These are phyloP conservation scores for Mycena sp. DNA, from an alignment of 1,284 basidiomycete genomes.

Conservation along the genomic window DNA sequence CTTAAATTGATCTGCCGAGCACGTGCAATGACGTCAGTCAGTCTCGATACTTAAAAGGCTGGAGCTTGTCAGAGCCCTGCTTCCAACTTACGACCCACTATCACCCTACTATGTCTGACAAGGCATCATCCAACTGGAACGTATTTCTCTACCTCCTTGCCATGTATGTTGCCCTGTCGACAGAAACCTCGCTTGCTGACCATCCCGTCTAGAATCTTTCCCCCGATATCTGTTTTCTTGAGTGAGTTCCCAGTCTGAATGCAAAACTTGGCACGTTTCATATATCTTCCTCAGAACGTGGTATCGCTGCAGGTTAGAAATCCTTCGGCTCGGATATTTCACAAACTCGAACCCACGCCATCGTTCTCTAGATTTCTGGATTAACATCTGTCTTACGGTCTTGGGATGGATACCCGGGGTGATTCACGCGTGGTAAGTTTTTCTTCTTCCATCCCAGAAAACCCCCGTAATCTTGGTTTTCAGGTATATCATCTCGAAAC, in stretches of 20 bases:
- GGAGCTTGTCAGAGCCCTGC: no score
- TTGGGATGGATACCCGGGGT: slow-evolving; percentile 69
- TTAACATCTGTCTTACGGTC: slow-evolving; percentile 62
- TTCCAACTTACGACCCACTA: no score
- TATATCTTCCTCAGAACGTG: slow-evolving; percentile 47
- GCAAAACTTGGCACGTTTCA: not conserved
- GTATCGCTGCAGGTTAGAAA: slow-evolving; percentile 47
- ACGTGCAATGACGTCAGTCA: no score
- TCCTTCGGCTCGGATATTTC: not conserved
- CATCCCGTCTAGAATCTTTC: slow-evolving; percentile 51
- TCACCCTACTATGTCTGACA: slow-evolving; percentile 32
- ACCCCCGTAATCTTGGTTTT: not conserved
- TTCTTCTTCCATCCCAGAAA: not conserved
- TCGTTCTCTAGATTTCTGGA: slow-evolving; percentile 58
- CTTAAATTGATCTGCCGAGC: no score
- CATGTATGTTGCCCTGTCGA: slow-evolving; percentile 48
- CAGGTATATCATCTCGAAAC: slow-evolving; percentile 56
- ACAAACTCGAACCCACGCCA: not conserved
- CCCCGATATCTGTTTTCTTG: slow-evolving; percentile 61
- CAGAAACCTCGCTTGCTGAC: not conserved
- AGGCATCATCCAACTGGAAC: slow-evolving; percentile 48
- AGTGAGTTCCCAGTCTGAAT: slow-evolving; percentile 47
- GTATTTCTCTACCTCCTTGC: slow-evolving; percentile 59
- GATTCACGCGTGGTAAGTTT: slow-evolving; percentile 60
- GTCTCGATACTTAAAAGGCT: no score